Conservation (phyloP, 345 rosid genomes). For the Linum tenue region DNA sequence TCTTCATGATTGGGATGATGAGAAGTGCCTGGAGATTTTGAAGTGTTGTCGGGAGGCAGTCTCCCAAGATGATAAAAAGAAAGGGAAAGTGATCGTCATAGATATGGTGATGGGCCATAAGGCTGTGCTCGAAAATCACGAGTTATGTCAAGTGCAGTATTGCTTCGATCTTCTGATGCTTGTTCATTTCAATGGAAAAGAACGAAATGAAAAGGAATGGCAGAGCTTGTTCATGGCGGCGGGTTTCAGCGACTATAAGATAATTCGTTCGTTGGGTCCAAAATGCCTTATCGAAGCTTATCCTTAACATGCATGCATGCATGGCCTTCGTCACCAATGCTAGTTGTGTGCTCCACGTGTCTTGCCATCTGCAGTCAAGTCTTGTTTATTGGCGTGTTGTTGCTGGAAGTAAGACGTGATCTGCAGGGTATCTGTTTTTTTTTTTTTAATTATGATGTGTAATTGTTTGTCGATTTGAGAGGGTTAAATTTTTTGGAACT, state of each 20-base stretch:
- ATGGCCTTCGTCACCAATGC: too few species aligned
- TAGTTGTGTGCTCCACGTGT: too few species aligned
- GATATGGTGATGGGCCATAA: not conserved
- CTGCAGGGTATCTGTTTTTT: too few species aligned
- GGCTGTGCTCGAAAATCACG: not conserved
- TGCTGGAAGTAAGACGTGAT: too few species aligned
- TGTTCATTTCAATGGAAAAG: not conserved
- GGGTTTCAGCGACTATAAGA: not conserved
- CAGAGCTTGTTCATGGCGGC: not conserved
- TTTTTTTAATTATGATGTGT: too few species aligned
- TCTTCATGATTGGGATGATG: not conserved
- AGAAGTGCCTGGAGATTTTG: not conserved
- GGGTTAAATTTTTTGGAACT: too few species aligned
- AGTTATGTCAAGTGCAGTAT: not conserved
- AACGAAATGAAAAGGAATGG: not conserved
- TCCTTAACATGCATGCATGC: not conserved
- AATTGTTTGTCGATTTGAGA: too few species aligned
- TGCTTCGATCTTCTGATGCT: not conserved
- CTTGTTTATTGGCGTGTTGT: too few species aligned
- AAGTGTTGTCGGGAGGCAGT: not conserved
- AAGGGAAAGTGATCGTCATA: not conserved
- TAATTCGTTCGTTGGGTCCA: not conserved
- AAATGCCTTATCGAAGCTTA: not conserved
- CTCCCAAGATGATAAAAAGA: not conserved
- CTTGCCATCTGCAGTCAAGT: too few species aligned